Conservation (phyloP, 495 filamentous ascomycete species). For the Aspergillus ostianus region DNA sequence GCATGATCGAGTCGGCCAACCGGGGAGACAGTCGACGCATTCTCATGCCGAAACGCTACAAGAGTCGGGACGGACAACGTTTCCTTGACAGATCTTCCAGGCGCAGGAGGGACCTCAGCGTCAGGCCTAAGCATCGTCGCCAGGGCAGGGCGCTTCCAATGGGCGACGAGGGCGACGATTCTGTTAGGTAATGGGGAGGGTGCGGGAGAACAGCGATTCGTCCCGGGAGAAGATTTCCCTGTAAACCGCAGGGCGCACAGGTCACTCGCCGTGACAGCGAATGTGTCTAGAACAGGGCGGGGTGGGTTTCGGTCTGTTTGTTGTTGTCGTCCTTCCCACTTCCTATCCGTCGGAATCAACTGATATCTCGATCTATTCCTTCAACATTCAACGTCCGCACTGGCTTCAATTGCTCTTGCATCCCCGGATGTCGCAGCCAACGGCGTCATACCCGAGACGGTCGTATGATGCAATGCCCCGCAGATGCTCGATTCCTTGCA, state of each 20-base stretch:
- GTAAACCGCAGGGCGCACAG: constrained; percentile 20
- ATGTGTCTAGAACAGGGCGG: constrained; percentile 20
- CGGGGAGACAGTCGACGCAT: background rate
- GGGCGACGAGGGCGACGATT: constrained; percentile 13
- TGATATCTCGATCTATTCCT: background rate
- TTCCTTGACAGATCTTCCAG: constrained; percentile 8
- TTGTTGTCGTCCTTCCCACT: background rate
- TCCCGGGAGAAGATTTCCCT: constrained; percentile 6
- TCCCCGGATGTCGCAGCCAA: background rate
- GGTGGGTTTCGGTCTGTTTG: constrained; percentile 1
- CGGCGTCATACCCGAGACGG: background rate
- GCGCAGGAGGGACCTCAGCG: background rate
- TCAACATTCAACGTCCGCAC: background rate
- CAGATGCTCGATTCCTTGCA: constrained; percentile 23
- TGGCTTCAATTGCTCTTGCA: background rate
- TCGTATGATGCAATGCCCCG: constrained; percentile 22
- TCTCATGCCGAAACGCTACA: constrained; percentile 14
- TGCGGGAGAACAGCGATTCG: constrained; percentile 30
- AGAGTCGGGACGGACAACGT: constrained; percentile 8
- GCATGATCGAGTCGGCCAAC: constrained; percentile 17
- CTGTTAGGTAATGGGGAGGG: constrained; percentile 42
- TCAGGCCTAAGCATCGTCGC: constrained; percentile 4
- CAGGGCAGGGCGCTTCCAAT: constrained; percentile 14
- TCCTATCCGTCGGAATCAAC: constrained; percentile 4
- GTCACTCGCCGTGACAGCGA: constrained; percentile 29